A percentile compares a stretch with the other conserved stretches of the same genome.
Conservation (phyloP, 495 filamentous ascomycete genomes). For the Penicillium coffeae region DNA sequence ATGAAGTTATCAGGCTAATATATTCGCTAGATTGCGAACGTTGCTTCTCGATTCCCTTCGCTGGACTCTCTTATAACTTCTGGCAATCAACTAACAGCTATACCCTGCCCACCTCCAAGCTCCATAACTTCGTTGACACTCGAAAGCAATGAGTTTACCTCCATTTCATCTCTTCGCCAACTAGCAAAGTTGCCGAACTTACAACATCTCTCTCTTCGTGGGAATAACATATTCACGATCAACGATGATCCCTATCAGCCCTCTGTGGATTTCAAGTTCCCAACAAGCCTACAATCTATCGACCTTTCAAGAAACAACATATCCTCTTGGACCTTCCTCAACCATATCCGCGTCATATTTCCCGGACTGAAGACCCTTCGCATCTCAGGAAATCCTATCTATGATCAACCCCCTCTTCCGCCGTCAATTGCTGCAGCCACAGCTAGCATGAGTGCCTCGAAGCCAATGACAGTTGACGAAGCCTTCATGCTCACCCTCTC, state of each 20-base stretch:
- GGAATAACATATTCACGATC: constrained; percentile 40
- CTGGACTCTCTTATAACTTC: constrained; percentile 57
- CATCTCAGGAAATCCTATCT: constrained; percentile 80
- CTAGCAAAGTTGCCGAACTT: constrained; percentile 59
- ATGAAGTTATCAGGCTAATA: constrained; percentile 6
- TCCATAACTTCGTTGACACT: constrained; percentile 60
- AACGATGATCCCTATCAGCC: constrained; percentile 15
- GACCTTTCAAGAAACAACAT: constrained; percentile 80
- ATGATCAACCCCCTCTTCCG: constrained; percentile 51
- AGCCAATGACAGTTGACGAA: constrained; percentile 59
- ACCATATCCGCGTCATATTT: constrained; percentile 59
- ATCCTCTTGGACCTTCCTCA: constrained; percentile 64
- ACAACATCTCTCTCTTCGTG: constrained; percentile 41
- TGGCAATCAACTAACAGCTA: constrained; percentile 45
- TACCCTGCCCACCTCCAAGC: constrained; percentile 34
- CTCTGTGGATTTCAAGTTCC: constrained; percentile 34
- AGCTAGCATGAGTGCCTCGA: constrained; percentile 15
- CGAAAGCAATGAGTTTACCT: constrained; percentile 69
- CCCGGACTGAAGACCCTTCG: constrained; percentile 66
- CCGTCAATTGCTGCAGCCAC: constrained; percentile 27
- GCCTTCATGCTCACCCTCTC: constrained; percentile 83
- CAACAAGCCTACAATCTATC: constrained; percentile 51
- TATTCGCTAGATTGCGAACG: constrained; percentile 31
- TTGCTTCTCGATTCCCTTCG: constrained; percentile 51
- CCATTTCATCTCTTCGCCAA: constrained; percentile 53